Percentiles rank a stretch among this genome's conserved stretches.
Conservation (phyloP, 148 eudicot species). For the Rhododendron simsii region DNA sequence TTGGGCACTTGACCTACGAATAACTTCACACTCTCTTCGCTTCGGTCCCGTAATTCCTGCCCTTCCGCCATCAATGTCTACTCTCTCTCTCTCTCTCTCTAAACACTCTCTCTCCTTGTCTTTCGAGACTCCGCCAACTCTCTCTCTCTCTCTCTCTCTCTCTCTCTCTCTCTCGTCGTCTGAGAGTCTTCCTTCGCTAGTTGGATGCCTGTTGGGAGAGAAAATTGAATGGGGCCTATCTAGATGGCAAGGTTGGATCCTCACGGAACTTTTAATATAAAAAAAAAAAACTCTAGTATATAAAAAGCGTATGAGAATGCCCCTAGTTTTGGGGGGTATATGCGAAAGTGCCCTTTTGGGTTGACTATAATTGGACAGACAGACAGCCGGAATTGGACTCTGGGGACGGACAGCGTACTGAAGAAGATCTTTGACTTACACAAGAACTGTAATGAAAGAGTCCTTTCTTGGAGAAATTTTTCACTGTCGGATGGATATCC, state of each 20-base stretch:
- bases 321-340: neutral
- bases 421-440: neutral
- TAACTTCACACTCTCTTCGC: constrained; percentile 88
- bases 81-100: constrained; percentile 24
- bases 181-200: constrained; percentile 49
- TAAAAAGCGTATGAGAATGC: neutral
- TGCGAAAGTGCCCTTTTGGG: constrained; percentile 10
- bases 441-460: no score
- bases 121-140: neutral
- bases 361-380: constrained; percentile 1
- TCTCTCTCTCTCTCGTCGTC: constrained; percentile 10
- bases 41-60: constrained; percentile 23
- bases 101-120: constrained; percentile 3
- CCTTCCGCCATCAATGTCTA: constrained; percentile 60
- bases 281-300: neutral
- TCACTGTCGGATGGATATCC: no score
- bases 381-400: neutral
- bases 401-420: neutral
- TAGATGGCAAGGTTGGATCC: constrained; percentile 56
- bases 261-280: constrained; percentile 11
- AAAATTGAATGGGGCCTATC: constrained; percentile 29
- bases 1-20: constrained; percentile 99
- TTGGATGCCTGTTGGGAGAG: constrained; percentile 7
- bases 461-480: no score
- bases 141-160: constrained; percentile 12